phyloP scores from a whole-genome alignment of 2,329 filamentous ascomycete genomes.

The Pestalotiopsis sp. region DNA sequence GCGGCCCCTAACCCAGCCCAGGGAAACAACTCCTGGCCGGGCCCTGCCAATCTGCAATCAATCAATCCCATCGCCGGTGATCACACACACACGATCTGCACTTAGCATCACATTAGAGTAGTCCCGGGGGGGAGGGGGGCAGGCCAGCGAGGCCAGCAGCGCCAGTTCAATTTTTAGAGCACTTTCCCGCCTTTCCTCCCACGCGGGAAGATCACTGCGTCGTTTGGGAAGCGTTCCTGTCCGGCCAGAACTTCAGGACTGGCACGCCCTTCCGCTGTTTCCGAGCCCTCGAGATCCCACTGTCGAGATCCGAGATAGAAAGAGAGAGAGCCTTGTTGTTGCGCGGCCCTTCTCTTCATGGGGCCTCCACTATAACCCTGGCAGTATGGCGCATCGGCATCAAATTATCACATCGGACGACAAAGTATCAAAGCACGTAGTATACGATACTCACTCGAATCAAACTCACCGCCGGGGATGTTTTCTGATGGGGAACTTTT shows the following conservation, averaged over 20 bases:
- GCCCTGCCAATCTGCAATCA: conserved; percentile 1
- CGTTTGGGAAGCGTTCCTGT: background rate
- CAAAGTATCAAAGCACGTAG: background rate
- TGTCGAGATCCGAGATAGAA: background rate
- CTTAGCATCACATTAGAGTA: background rate
- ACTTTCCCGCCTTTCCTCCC: background rate
- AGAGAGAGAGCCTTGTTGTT: background rate
- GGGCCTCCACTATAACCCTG: background rate
- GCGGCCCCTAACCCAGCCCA: background rate
- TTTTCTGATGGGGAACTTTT: background rate
- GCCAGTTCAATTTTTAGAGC: conserved; percentile 7
- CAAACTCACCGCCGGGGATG: background rate
- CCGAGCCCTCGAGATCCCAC: background rate
- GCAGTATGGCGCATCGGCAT: background rate
- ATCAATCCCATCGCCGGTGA: conserved; percentile 1
- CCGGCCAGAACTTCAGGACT: background rate
- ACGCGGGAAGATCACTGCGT: conserved; percentile 2
- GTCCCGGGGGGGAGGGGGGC: too few relatives aligned
- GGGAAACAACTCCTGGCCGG: conserved; percentile 4
- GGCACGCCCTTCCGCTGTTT: background rate
- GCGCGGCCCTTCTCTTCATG: background rate
- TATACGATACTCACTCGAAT: background rate
- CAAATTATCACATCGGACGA: background rate
- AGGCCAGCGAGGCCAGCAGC: too few relatives aligned
- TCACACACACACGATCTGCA: conserved; percentile 5